These are phyloP conservation scores for Danielozyma ontarioensis DNA, from an alignment of 805 yeast species.

Conservation along the genomic window DNA sequence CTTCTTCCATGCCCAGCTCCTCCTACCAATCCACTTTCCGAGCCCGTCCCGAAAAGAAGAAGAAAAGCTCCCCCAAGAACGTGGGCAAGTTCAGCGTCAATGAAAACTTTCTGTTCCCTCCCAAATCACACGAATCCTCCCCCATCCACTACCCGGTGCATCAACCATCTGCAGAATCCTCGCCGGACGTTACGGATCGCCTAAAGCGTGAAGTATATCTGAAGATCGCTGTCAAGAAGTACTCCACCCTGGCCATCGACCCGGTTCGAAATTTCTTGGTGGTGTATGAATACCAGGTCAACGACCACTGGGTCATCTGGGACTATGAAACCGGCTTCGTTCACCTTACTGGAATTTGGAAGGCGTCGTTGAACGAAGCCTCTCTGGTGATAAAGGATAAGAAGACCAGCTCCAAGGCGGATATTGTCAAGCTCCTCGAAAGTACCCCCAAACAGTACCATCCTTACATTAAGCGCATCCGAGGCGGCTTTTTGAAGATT, in stretches of 20 bases:
- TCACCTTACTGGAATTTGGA: constrained; percentile 86
- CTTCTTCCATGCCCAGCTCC: no score
- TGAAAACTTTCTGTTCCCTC: no score
- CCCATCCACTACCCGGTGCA: constrained; percentile 9
- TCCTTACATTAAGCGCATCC: constrained; percentile 60
- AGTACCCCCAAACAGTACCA: constrained; percentile 57
- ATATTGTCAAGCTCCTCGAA: constrained; percentile 67
- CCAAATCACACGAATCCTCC: neutral
- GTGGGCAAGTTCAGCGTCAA: neutral
- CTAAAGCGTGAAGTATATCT: constrained; percentile 3
- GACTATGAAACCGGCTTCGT: constrained; percentile 81
- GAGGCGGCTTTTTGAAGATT: constrained; percentile 88
- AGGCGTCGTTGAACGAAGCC: constrained; percentile 33
- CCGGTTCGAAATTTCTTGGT: constrained; percentile 58
- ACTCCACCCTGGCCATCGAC: constrained; percentile 66
- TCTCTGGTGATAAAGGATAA: neutral
- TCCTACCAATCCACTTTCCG: no score
- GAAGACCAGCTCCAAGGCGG: constrained; percentile 51
- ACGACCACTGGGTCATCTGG: constrained; percentile 79
- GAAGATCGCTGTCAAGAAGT: constrained; percentile 37
- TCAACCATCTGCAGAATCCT: neutral
- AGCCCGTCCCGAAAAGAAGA: no score
- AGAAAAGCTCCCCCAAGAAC: no score
- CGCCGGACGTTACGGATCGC: constrained; percentile 1
- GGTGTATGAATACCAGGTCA: constrained; percentile 66